Conservation (phyloP, 2,329 filamentous ascomycete genomes). For the Didymosphaeria variabile region DNA sequence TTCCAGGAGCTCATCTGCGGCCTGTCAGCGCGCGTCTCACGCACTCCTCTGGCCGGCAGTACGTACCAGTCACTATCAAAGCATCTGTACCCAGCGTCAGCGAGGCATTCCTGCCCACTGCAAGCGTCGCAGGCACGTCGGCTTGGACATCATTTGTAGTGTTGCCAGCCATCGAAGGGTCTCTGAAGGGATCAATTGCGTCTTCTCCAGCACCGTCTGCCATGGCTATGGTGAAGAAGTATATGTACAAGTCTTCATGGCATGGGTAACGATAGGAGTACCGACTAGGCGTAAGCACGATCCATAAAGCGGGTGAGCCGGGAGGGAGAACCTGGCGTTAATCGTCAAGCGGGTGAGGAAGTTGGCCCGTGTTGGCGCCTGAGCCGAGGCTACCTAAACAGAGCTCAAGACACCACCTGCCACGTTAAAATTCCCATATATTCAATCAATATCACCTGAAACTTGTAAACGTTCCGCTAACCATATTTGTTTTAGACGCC, state of each 20-base stretch:
- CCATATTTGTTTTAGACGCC: background rate
- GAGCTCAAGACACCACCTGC: background rate
- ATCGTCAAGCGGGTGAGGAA: background rate
- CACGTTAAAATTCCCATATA: background rate
- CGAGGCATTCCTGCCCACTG: constrained; percentile 66
- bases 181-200: constrained; percentile 37
- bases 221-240: constrained; percentile 33
- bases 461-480: background rate
- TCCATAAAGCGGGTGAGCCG: background rate
- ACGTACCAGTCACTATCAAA: constrained; percentile 65
- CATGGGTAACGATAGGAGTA: background rate
- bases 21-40: constrained; percentile 17
- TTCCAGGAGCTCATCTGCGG: constrained; percentile 62
- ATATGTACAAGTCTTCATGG: background rate
- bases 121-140: constrained; percentile 53
- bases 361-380: constrained; percentile 3
- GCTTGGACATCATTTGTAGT: constrained; percentile 15
- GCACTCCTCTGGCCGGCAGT: constrained; percentile 18
- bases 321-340: constrained; percentile 2
- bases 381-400: constrained; percentile 3
- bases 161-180: constrained; percentile 31
- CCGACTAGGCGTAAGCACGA: background rate
- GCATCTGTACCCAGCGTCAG: constrained; percentile 69
- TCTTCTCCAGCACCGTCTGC: constrained; percentile 28
- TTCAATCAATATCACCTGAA: background rate